Percentiles rank a stretch among this genome's conserved stretches.
Conservation (phyloP, 2,329 filamentous ascomycete genomes). For the Xylariaceae sp. region DNA sequence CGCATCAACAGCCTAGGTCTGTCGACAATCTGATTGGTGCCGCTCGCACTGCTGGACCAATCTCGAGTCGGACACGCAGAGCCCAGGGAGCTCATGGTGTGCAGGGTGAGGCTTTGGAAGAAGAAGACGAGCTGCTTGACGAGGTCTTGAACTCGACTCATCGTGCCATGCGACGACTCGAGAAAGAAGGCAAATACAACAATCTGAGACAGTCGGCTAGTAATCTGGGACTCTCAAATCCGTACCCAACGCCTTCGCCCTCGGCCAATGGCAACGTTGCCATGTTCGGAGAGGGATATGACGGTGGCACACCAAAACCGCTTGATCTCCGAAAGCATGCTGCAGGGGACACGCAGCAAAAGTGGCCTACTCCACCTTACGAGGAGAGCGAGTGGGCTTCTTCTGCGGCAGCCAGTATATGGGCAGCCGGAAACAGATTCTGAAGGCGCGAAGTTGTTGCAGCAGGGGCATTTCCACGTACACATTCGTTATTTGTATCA, state of each 20-base stretch:
- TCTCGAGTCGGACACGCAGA: constrained; percentile 76
- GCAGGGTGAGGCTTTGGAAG: constrained; percentile 89
- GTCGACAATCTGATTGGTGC: constrained; percentile 60
- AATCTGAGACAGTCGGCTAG: constrained; percentile 58
- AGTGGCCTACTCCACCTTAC: constrained; percentile 95
- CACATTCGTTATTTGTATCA: constrained; percentile 19
- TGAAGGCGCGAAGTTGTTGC: constrained; percentile 30
- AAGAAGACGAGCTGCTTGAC: constrained; percentile 93
- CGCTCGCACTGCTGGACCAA: constrained; percentile 53
- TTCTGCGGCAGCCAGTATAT: constrained; percentile 76
- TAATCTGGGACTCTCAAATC: constrained; percentile 57
- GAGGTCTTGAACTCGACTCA: constrained; percentile 79
- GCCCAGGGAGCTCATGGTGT: constrained; percentile 72
- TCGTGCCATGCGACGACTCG: constrained; percentile 69
- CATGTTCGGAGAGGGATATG: constrained; percentile 65
- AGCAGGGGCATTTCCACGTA: not conserved
- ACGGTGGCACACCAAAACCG: constrained; percentile 64
- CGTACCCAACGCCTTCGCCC: constrained; percentile 65
- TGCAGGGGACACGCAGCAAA: constrained; percentile 48
- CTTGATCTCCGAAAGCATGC: constrained; percentile 60
- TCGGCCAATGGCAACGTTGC: constrained; percentile 79
- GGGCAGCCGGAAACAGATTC: constrained; percentile 65
- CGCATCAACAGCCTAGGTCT: constrained; percentile 58
- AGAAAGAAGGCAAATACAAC: constrained; percentile 46
- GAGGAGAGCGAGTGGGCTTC: constrained; percentile 91